Base-by-base conservation (phyloP, 768 basidiomycete genomes). In the Lepiota brunneoincarnata region DNA sequence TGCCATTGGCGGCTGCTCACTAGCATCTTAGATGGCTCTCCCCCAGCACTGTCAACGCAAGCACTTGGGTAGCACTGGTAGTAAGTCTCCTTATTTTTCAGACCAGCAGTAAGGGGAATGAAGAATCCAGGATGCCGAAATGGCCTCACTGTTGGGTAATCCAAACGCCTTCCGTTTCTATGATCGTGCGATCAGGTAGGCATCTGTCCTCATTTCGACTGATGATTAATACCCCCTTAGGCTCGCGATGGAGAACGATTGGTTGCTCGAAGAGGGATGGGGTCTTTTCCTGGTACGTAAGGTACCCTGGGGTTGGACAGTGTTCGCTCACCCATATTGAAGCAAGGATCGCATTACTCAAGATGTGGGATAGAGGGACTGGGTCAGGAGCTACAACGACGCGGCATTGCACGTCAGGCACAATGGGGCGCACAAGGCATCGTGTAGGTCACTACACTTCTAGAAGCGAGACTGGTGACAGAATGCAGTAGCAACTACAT, bases 401-500 rank as follows among this genome's bases (percentile, higher is more conserved):
- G 85, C 28, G 87, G 82, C 1, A 84, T 88, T 55, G 69, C 81
- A 6, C 75, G 83, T 6, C 85, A 88, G 61, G 69, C 78, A 4
- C 85, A 87, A 61, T 88, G 84, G 86, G 87, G 87, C 20, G 87
- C 87, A 23, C 78, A 77, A 54, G 87, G 86, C 24, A 82, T 89
- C 56, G 84, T 84, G 83, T 85, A 70, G 51, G 83, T 69, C 12
- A 23, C 47, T 10, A 4, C 37, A 5, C 37, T 24, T 38, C 53
- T 14, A 54, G 26, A 40, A 15, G 17, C 17, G 9, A 7, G 24
- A 10, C 28, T 31, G 43, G 47, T 42, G 34, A 50, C 46, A 43
- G 37, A 49, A 26, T 12, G 21, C 20, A 4, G 11, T 58, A 86
- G 86, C 18, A 72, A 76, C 40, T 69, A 82, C 59, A 72, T 87